Base-by-base conservation (phyloP, 345 rosid genomes). In the Litchi chinensis region DNA sequence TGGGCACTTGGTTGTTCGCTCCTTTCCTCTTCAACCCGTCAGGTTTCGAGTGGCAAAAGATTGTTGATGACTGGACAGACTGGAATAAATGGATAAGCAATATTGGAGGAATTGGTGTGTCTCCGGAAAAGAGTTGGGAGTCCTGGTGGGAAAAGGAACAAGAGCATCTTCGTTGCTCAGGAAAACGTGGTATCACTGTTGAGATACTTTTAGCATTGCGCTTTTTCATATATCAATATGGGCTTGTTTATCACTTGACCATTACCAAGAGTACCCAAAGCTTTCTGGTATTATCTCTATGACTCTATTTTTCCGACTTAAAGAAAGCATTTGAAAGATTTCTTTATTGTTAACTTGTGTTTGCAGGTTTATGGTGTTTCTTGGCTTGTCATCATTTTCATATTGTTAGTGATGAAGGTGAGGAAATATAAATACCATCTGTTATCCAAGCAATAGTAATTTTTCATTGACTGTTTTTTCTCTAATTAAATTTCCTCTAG, bases 91-190 rank as follows among this genome's bases (percentile, higher is more conserved):
- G 92, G 95, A 86, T 89, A 71, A 84, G 80, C 71, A 87, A 82
- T 76, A 77, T 83, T 1, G 95, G 93, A 54, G 92, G 91, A 21
- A 86, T 89, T 15, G 92, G 92, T 79, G 91, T 91, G 26, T 88
- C 84, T 28, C 85, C 89, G 10, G 89, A 88, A 78, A 91, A 88
- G 73, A 91, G 92, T 59, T 91, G 92, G 92, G 94, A 91, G 43
- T 91, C 94, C 22, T 91, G 94, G 94, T 91, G 94, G 94, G 94
- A 89, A 74, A 81, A 88, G 79, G 92, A 90, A 79, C 83, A 87
- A 39, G 85, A 71, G 65, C 91, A 90, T 80, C 93, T 90, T 50
- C 82, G 70, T 18, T 80, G 81, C 79, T 86, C 93, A 7, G 91
- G 91, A 57, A 78, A 59, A 16, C 86, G 87, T 39, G 92, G 93